A percentile compares a stretch with the other conserved stretches of the same genome.
Conservation (phyloP, 768 basidiomycete species). For the Termitomyces heimii region DNA sequence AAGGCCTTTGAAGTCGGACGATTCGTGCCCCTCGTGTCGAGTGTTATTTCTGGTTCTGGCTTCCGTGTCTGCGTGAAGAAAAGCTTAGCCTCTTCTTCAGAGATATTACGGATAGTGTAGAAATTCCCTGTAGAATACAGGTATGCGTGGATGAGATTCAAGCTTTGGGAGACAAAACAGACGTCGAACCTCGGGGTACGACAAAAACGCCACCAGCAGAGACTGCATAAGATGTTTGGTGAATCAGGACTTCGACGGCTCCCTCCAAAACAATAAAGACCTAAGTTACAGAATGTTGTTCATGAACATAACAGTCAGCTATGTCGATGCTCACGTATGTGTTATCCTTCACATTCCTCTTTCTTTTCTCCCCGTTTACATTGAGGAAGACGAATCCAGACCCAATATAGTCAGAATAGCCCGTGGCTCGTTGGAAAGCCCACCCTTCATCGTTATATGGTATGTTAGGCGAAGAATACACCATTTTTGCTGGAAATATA, state of each 20-base stretch:
- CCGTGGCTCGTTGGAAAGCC: slow-evolving; percentile 88
- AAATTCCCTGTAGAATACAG: slow-evolving; percentile 58
- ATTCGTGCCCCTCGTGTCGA: slow-evolving; percentile 1
- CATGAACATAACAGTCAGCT: neutral
- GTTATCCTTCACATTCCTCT: slow-evolving; percentile 89
- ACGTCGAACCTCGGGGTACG: slow-evolving; percentile 71
- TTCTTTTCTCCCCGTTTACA: slow-evolving; percentile 72
- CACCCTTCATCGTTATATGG: slow-evolving; percentile 32
- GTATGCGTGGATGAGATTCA: neutral
- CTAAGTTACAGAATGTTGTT: slow-evolving; percentile 15
- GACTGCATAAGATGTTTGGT: slow-evolving; percentile 73
- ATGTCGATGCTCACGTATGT: slow-evolving; percentile 60
- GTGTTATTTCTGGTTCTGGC: slow-evolving; percentile 6
- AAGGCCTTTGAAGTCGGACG: slow-evolving; percentile 13
- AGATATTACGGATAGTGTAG: slow-evolving; percentile 88
- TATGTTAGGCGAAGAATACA: slow-evolving; percentile 7
- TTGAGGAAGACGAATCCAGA: slow-evolving; percentile 86
- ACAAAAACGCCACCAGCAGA: slow-evolving; percentile 83
- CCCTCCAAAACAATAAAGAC: slow-evolving; percentile 77
- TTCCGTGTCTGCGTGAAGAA: slow-evolving; percentile 91
- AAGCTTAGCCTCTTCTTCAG: slow-evolving; percentile 68
- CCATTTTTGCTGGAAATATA: slow-evolving; percentile 12
- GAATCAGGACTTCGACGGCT: slow-evolving; percentile 80
- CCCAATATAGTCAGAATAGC: slow-evolving; percentile 87
- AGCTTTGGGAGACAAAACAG: neutral